These are phyloP conservation scores for Mycena citricolor DNA, from an alignment of 1,284 basidiomycete genomes.

Conservation along the genomic window DNA sequence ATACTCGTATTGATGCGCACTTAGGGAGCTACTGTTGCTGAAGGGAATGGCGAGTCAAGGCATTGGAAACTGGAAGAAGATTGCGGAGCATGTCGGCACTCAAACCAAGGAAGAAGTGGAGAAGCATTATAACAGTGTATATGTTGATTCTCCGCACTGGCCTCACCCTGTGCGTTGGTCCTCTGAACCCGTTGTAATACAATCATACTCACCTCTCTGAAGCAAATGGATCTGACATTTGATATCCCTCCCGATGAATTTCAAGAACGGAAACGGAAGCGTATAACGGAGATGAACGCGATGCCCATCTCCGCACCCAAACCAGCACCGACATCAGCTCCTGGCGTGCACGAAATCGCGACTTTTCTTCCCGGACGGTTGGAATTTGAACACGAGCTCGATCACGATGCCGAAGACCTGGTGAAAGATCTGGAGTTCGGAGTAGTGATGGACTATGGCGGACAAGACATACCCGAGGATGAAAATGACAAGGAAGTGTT, in stretches of 20 bases:
- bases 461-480: slow-evolving; percentile 79
- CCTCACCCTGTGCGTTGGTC: slow-evolving; percentile 67
- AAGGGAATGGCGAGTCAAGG: slow-evolving; percentile 91
- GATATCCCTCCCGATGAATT: slow-evolving; percentile 80
- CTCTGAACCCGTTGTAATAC: not conserved
- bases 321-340: slow-evolving; percentile 85
- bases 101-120: slow-evolving; percentile 94
- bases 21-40: slow-evolving; percentile 85
- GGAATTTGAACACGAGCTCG: slow-evolving; percentile 96
- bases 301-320: slow-evolving; percentile 58
- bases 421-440: slow-evolving; percentile 98
- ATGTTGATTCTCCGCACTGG: slow-evolving; percentile 77
- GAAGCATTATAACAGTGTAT: slow-evolving; percentile 84
- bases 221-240: slow-evolving; percentile 69
- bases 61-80: slow-evolving; percentile 96
- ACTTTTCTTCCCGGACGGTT: slow-evolving; percentile 95
- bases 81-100: slow-evolving; percentile 94
- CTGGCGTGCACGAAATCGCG: slow-evolving; percentile 91
- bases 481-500: slow-evolving; percentile 70
- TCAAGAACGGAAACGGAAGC: slow-evolving; percentile 81
- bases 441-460: slow-evolving; percentile 81
- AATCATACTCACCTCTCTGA: slow-evolving; percentile 27
- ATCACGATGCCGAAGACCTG: slow-evolving; percentile 94
- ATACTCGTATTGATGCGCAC: slow-evolving; percentile 9
- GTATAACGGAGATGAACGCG: slow-evolving; percentile 73